Base-by-base conservation (phyloP, 192 early-diverging fungal genomes). In the Coemansia sp. region DNA sequence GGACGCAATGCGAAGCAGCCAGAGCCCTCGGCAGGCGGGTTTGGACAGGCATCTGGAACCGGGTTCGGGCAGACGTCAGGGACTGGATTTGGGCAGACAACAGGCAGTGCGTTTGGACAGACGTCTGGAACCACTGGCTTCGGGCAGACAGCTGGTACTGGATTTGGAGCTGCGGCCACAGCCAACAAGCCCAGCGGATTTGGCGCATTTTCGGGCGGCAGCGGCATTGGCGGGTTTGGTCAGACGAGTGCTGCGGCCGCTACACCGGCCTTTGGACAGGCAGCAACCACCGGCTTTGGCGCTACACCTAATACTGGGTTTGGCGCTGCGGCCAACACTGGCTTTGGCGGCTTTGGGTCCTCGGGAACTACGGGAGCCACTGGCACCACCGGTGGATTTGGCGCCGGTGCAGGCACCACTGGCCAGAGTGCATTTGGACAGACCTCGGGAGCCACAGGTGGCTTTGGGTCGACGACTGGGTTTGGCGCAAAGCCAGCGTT, bases 1-100 rank as follows among this genome's bases (percentile, higher is more conserved):
- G 87, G 87, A 15, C 91, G 93, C 53, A 94, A 94, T 64, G 81
- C 71, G 57, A 38, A 62, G 14, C 60, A 63, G 22, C 64, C 69
- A 52, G 26, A 14, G 51, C 58, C 19, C 60, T 72, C 52, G 46
- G 60, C 37, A 4, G 22, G 49, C 49, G 22, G 49, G 9, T 23
- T 22, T 5, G 17, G 49, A 20, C 17, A 12, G 42, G 3, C 42
- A 17, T 46, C 42, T 12, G 48, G 53, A 2, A 67, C 66, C 3
- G 60, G 55, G 5, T 70, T 69, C 51, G 68, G 72, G 15, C 59
- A 67, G 38, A 12, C 62, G 19, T 42, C 19, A 46, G 65, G 34
- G 19, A 8, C 55, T 15, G 53, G 53, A 14, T 65, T 71, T 60
- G 82, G 82, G 2, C 73, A 82, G 50, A 10, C 51, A 15, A 11